Evolutionary conservation across 2,329 filamentous ascomycete species (phyloP).

Genomic region (Aspergillus japonicus): DNA sequence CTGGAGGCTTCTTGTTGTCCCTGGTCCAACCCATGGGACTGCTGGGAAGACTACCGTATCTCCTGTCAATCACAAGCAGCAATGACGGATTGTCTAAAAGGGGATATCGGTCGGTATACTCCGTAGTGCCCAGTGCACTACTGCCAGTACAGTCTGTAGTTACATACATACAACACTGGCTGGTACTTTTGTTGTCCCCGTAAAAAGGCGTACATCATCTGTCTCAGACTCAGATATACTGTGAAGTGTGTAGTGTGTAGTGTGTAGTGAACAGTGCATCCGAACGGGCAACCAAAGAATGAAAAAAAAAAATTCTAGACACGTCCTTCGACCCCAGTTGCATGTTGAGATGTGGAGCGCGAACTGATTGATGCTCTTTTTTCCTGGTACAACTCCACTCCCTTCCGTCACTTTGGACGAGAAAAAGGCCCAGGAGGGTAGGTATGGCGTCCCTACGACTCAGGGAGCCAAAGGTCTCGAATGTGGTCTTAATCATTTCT

Average conservation of each 20-base stretch:
- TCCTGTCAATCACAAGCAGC: not conserved
- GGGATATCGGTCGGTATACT: no score
- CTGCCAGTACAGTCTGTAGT: not conserved
- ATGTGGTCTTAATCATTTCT: no score
- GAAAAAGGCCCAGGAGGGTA: not conserved
- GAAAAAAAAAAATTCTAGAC: slow-evolving; percentile 13
- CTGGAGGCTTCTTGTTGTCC: not conserved
- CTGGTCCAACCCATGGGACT: not conserved
- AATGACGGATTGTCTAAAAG: no score
- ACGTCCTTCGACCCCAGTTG: slow-evolving; percentile 12
- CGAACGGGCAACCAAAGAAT: slow-evolving; percentile 9
- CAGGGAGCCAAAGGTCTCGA: not conserved
- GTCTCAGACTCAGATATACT: slow-evolving; percentile 17
- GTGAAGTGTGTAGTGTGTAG: no score
- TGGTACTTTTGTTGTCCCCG: slow-evolving; percentile 11
- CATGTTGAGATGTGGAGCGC: slow-evolving; percentile 8
- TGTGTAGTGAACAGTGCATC: not conserved
- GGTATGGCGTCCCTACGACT: not conserved
- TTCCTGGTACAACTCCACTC: slow-evolving; percentile 1
- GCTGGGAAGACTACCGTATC: not conserved
- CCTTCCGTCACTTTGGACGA: not conserved
- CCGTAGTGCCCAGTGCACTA: no score
- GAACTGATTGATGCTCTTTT: slow-evolving; percentile 7
- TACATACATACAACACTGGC: not conserved
- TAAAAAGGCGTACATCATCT: slow-evolving; percentile 12